Base-by-base conservation (phyloP, 306 rosid species). In the Comarum palustre region DNA sequence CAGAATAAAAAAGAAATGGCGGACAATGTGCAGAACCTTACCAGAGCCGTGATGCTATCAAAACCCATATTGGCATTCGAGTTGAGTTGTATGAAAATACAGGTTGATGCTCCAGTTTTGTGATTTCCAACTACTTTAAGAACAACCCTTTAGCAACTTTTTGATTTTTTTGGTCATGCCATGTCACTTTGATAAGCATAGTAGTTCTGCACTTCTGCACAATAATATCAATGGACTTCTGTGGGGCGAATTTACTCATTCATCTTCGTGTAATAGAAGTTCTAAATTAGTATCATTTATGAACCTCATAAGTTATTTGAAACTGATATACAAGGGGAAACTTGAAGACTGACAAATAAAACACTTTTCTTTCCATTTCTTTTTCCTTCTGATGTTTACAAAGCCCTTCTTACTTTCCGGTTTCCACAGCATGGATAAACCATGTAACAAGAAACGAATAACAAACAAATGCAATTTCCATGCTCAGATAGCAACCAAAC, bases 51-150 rank as follows among this genome's bases (percentile, higher is more conserved):
- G 72, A 82, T 91, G 92, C 73, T 89, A 60, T 89, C 98, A 47
- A 94, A 89, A 71, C 96, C 96, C 41, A 71, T 94, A 57, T 64
- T 94, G 71, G 98, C 97, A 58, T 82, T 94, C 13, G 83, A 86
- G 82, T 89, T 94, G 73, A 91, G 80, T 77, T 71, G 85, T 77
- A 91, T 91, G 96, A 87, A 85, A 75, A 89, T 94, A 96, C 82
- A 86, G 78, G 97, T 91, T 45, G 92, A 94, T 74, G 96, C 96
- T 78, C 98, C 97, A 3, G 5, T 68, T n/a, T n/a, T 64, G 80
- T 87, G 31, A 75, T 94, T 77, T 82, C 84, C 31, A 77, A 66
- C 7, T 42, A 68, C 80, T 81, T 84, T 34, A 80, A 73, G 17
- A 69, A 66, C 57, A 72, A 65, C 34, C 66, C 86, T n/a, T 65